These are phyloP conservation scores for Pelargonium nanum DNA, from an alignment of 345 rosid species.

Conservation along the genomic window DNA sequence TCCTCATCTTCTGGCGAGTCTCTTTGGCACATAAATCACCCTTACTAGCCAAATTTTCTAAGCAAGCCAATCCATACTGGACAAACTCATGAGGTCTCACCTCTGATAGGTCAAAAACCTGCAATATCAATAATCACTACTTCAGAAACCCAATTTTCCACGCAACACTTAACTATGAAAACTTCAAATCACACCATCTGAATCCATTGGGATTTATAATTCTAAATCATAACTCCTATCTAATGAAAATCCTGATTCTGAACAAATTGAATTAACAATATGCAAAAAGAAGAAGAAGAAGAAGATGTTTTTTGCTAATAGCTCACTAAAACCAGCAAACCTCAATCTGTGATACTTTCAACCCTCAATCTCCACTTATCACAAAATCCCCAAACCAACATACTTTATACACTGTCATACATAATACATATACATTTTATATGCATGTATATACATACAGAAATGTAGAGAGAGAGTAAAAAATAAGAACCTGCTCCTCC, in stretches of 20 bases:
- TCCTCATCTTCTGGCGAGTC: conserved; percentile 60
- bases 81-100: conserved; percentile 84
- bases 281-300: background rate
- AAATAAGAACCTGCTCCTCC: conserved; percentile 50
- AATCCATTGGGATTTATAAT: background rate
- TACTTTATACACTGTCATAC: too few species aligned
- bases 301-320: background rate
- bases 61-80: conserved; percentile 61
- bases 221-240: too few species aligned
- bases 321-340: background rate
- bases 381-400: too few species aligned
- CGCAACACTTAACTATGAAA: background rate
- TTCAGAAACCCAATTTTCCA: conserved; percentile 2
- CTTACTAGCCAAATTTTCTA: conserved; percentile 57
- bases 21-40: conserved; percentile 81
- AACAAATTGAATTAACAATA: background rate
- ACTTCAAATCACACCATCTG: background rate
- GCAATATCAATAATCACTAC: conserved; percentile 10
- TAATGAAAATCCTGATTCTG: background rate
- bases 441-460: too few species aligned
- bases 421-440: too few species aligned
- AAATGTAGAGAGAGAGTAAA: background rate
- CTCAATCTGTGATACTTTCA: background rate
- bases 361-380: too few species aligned
- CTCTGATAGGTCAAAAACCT: conserved; percentile 76